phyloP scores from a whole-genome alignment of 2,329 filamentous ascomycete species.

The Diaporthe sp. region DNA sequence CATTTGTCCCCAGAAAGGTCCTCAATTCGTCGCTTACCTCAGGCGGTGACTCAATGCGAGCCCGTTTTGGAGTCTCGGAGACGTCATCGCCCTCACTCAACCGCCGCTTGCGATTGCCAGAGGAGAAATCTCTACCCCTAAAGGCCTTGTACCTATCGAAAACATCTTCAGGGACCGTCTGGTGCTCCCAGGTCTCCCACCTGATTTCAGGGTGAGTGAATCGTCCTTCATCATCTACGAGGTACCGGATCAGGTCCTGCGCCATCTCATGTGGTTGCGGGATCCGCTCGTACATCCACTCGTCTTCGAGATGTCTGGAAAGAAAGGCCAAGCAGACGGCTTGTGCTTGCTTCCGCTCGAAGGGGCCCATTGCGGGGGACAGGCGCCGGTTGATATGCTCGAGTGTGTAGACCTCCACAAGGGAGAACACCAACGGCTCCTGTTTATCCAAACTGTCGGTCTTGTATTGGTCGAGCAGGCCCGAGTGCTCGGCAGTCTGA shows the following conservation, averaged over 20 bases:
- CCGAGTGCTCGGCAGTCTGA: conserved; percentile 60
- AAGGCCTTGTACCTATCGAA: conserved; percentile 61
- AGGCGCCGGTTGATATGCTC: conserved; percentile 68
- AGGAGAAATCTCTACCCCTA: conserved; percentile 49
- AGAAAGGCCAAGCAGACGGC: conserved; percentile 53
- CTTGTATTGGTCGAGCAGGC: conserved; percentile 46
- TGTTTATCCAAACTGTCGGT: conserved; percentile 31
- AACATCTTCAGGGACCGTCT: conserved; percentile 61
- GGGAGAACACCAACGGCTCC: conserved; percentile 60
- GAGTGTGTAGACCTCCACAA: conserved; percentile 66
- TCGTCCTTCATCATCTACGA: conserved; percentile 40
- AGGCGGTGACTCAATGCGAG: conserved; percentile 46
- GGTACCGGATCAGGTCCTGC: conserved; percentile 53
- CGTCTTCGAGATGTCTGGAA: conserved; percentile 49
- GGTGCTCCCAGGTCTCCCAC: conserved; percentile 58
- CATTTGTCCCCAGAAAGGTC: conserved; percentile 46
- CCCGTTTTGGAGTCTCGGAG: conserved; percentile 48
- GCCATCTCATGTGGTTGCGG: conserved; percentile 62
- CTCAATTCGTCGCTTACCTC: conserved; percentile 50
- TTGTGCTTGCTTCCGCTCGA: conserved; percentile 60
- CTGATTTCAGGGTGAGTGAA: conserved; percentile 30
- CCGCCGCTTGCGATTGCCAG: conserved; percentile 61
- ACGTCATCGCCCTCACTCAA: conserved; percentile 55
- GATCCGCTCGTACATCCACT: conserved; percentile 38
- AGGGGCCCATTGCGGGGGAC: conserved; percentile 51